Base-by-base conservation (phyloP, 495 filamentous ascomycete genomes). In the Jackrogersella multiformis region DNA sequence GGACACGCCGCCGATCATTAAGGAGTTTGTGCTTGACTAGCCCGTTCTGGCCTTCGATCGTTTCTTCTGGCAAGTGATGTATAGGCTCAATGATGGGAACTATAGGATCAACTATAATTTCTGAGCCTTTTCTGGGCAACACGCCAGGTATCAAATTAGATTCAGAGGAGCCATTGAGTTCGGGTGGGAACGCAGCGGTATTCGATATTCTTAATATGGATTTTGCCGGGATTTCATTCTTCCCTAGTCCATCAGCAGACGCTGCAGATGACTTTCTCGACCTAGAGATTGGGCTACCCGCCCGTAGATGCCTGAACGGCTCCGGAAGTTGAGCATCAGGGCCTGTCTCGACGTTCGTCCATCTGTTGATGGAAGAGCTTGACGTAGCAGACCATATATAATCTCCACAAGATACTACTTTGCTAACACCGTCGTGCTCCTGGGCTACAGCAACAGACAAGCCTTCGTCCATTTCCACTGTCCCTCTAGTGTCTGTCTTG, bases 361-460 rank as follows among this genome's bases (percentile, higher is more conserved):
- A 99, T 28, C 96, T 85, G 75, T 98, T 96, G 75, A 99, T 97
- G 42, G 92, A 96, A 5, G 96, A 96, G 63, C 90, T 91, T 15
- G 92, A 90, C 0, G 95, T 98, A 26, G 95, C 92, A 1, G 93
- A 96, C 95, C 95, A 99, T 51, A 99, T 88, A 72, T 89, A 87
- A 73, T 91, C 89, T 23, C 89, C 91, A 26, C 86, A 87, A 24
- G 89, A 88, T 54, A 96, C 88, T 1, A 98, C 84, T 71, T 94
- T 97, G 69, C 87, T 89, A 21, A 97, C 91, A 5, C 91, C 92
- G 52, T 93, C 92, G 57, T 96, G 90, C 72, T 99, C 95, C 73
- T 97, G 92, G 23, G 92, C 88, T 10, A 96, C 84, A 13, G 94
- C 93, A 18, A 98, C 80, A 24, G 90, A 97, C 21, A 95, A 77